phyloP scores from a whole-genome alignment of 164 flowering plant species.

The Umbilicus rupestris region DNA sequence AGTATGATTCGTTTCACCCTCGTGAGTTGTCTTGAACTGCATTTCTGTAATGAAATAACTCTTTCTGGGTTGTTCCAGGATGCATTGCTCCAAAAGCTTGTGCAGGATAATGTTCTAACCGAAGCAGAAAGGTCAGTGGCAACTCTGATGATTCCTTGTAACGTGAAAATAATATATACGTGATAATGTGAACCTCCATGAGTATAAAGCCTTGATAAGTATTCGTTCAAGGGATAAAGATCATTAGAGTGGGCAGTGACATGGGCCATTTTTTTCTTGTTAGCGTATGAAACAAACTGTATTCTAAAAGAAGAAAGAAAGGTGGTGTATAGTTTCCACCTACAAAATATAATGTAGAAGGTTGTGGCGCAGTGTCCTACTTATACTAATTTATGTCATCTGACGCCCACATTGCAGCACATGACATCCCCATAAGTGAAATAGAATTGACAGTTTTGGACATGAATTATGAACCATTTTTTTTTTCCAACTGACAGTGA shows the following conservation, averaged over 20 bases:
- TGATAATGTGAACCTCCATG: not conserved
- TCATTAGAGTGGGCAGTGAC: too few relatives aligned
- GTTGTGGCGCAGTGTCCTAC: too few relatives aligned
- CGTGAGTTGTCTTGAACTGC: not conserved
- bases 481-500: not conserved
- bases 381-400: too few relatives aligned
- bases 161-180: not conserved
- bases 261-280: too few relatives aligned
- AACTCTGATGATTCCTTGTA: not conserved
- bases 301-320: too few relatives aligned
- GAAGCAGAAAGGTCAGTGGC: conserved; percentile 59
- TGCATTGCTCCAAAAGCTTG: conserved; percentile 69
- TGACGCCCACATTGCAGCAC: too few relatives aligned
- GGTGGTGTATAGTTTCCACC: too few relatives aligned
- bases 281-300: too few relatives aligned
- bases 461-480: not conserved
- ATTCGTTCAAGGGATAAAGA: not conserved
- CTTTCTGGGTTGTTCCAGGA: conserved; percentile 40
- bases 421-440: not conserved
- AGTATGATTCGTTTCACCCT: conserved; percentile 21
- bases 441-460: not conserved
- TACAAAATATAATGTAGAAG: too few relatives aligned
- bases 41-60: not conserved
- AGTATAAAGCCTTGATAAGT: not conserved
- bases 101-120: conserved; percentile 45